phyloP scores from a whole-genome alignment of 2,329 filamentous ascomycete genomes.

The Neophaeococcomyces mojaviensis region DNA sequence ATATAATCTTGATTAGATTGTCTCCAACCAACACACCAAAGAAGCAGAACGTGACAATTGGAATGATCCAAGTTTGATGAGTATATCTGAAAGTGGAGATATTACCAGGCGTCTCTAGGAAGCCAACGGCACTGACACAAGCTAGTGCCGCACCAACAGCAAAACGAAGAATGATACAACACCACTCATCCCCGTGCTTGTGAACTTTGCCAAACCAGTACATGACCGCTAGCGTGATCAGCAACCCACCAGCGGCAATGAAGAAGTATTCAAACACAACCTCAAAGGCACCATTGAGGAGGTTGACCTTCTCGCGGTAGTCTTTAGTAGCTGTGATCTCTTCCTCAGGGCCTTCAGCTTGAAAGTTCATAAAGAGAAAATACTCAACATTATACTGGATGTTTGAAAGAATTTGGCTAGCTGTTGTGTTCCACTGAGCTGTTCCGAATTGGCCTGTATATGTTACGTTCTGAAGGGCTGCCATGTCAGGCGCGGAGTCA shows the following conservation, averaged over 20 bases:
- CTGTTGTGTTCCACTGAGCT: background rate
- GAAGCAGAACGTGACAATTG: background rate
- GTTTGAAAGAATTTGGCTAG: background rate
- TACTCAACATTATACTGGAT: background rate
- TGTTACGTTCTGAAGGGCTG: background rate
- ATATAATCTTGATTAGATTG: background rate
- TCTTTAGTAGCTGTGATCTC: background rate
- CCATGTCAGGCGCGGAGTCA: background rate
- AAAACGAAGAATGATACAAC: background rate
- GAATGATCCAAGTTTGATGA: background rate
- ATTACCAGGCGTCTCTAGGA: background rate
- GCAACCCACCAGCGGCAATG: conserved; percentile 8
- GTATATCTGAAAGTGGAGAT: background rate
- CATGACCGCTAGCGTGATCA: conserved; percentile 10
- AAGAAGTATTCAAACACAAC: conserved; percentile 11
- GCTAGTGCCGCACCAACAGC: background rate
- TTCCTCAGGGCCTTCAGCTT: background rate
- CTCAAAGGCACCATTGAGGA: background rate
- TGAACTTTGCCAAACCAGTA: too few relatives aligned
- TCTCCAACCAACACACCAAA: background rate
- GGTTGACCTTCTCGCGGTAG: background rate
- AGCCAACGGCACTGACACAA: background rate
- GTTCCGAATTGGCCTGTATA: background rate
- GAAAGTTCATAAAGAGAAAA: background rate
- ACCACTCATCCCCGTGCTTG: background rate